These are phyloP conservation scores for Heliamphora exappendiculata DNA, from an alignment of 148 eudicot species.

Conservation along the genomic window DNA sequence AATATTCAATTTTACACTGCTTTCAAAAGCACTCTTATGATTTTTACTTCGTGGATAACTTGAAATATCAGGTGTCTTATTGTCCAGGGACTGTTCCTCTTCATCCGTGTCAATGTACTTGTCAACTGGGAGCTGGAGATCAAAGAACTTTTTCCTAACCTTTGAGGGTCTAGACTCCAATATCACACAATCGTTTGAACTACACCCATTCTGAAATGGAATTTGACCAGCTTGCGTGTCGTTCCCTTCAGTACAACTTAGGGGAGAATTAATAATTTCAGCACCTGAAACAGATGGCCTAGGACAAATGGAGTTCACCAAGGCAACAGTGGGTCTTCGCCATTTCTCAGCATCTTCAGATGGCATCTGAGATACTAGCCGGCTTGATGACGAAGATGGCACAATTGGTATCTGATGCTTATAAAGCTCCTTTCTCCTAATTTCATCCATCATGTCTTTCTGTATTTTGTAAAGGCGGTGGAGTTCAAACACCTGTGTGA, in stretches of 20 bases:
- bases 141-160: constrained; percentile 58
- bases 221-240: constrained; percentile 21
- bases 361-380: constrained; percentile 43
- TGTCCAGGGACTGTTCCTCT: constrained; percentile 28
- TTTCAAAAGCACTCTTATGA: constrained; percentile 19
- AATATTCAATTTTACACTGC: constrained; percentile 20
- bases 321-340: constrained; percentile 38
- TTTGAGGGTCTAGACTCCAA: constrained; percentile 72
- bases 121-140: constrained; percentile 76
- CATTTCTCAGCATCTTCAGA: constrained; percentile 44
- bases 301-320: constrained; percentile 28
- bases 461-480: constrained; percentile 86
- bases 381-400: constrained; percentile 70
- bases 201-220: constrained; percentile 29
- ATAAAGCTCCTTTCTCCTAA: constrained; percentile 43
- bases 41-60: constrained; percentile 20
- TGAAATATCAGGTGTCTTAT: constrained; percentile 15
- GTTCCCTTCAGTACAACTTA: constrained; percentile 35
- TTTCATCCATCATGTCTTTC: constrained; percentile 80
- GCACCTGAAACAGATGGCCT: constrained; percentile 28
- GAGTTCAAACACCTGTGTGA: constrained; percentile 65
- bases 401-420: constrained; percentile 38
- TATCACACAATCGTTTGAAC: constrained; percentile 47
- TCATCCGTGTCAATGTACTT: constrained; percentile 63
- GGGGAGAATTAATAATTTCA: constrained; percentile 33